phyloP scores from a whole-genome alignment of 148 eudicot genomes.

The Suaeda aralocaspica region DNA sequence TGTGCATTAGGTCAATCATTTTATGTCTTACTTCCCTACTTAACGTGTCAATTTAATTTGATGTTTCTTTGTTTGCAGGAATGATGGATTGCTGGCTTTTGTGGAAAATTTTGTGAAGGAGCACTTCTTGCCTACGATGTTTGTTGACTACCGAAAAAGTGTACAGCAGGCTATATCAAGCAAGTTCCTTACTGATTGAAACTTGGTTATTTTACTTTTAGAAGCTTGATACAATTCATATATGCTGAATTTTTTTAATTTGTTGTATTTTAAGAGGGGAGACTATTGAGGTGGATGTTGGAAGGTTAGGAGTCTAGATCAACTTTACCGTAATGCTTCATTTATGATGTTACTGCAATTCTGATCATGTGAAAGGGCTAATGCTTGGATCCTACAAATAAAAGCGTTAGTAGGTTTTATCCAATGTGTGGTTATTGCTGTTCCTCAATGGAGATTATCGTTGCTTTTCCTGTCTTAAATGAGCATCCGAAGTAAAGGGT shows the following conservation, averaged over 20 bases:
- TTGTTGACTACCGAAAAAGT: slow-evolving; percentile 95
- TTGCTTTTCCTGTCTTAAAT: neutral
- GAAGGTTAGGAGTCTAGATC: neutral
- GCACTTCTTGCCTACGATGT: slow-evolving; percentile 94
- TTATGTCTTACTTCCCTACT: slow-evolving; percentile 12
- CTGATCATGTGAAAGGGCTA: neutral
- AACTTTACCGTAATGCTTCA: neutral
- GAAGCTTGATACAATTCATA: too few species aligned
- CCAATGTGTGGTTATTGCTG: too few species aligned
- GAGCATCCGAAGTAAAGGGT: neutral
- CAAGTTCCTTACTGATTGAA: slow-evolving; percentile 30
- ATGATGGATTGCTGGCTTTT: slow-evolving; percentile 83
- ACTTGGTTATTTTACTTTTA: too few species aligned
- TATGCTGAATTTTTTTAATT: too few species aligned
- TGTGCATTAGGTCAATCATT: neutral
- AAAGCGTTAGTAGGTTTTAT: too few species aligned
- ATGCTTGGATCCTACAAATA: neutral
- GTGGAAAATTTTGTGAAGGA: slow-evolving; percentile 97
- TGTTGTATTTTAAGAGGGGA: too few species aligned
- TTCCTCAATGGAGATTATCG: neutral
- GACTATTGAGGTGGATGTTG: too few species aligned
- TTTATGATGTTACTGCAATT: slow-evolving; percentile 5
- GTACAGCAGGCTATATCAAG: slow-evolving; percentile 99
- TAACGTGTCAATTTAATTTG: slow-evolving; percentile 5
- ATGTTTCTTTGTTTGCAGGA: slow-evolving; percentile 43